Percentiles rank a stretch among this genome's conserved stretches.
Conservation (phyloP, 805 yeast genomes). For the Zygoascus biomembranicola region DNA sequence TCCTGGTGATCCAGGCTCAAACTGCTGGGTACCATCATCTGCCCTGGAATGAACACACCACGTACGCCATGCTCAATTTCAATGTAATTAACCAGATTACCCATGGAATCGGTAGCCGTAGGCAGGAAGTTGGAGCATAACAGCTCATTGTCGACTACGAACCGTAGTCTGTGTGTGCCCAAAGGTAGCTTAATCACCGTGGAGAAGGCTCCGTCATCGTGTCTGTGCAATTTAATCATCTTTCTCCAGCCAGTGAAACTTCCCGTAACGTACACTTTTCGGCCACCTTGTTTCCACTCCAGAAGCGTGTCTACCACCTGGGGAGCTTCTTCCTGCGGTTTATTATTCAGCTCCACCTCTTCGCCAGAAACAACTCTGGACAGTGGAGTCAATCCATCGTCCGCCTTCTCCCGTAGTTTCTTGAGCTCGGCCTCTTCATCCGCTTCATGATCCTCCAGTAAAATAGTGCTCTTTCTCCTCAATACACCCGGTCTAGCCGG, state of each 20-base stretch:
- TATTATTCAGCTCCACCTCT: slow-evolving; percentile 19
- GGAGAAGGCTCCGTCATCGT: slow-evolving; percentile 29
- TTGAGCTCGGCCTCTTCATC: slow-evolving; percentile 39
- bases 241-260: slow-evolving; percentile 98
- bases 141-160: slow-evolving; percentile 87
- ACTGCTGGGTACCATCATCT: slow-evolving; percentile 7
- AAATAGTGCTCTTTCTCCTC: slow-evolving; percentile 62
- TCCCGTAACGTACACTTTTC: slow-evolving; percentile 91
- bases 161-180: slow-evolving; percentile 88
- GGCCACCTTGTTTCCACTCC: slow-evolving; percentile 95
- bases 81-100: slow-evolving; percentile 86
- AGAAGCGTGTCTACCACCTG: slow-evolving; percentile 48
- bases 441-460: slow-evolving; percentile 55
- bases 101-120: slow-evolving; percentile 94
- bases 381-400: slow-evolving; percentile 21
- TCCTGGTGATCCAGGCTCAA: background rate
- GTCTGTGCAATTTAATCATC: slow-evolving; percentile 73
- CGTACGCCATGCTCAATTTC: background rate
- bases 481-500: slow-evolving; percentile 9
- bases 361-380: slow-evolving; percentile 28
- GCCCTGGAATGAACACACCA: background rate
- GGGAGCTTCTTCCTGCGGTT: background rate
- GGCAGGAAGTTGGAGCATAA: slow-evolving; percentile 82
- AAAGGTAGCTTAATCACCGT: slow-evolving; percentile 45
- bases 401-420: slow-evolving; percentile 34